phyloP scores from a whole-genome alignment of 768 basidiomycete species.

The Aureoboletus auriporus region DNA sequence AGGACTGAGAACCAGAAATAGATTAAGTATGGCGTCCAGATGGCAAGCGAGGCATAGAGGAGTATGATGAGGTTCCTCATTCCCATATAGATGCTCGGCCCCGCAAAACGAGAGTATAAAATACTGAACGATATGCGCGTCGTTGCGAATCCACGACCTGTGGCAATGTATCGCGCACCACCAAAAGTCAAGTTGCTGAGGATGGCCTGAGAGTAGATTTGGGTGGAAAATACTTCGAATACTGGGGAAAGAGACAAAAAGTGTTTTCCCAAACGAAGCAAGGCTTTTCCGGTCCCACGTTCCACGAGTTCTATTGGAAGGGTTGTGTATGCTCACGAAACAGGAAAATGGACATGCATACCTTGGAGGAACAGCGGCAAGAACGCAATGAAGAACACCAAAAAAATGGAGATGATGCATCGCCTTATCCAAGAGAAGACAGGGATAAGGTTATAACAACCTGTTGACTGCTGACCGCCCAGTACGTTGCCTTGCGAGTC shows the following conservation, averaged over 20 bases:
- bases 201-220: slow-evolving; percentile 97
- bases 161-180: slow-evolving; percentile 98
- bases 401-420: slow-evolving; percentile 94
- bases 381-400: slow-evolving; percentile 98
- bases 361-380: slow-evolving; percentile 95
- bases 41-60: slow-evolving; percentile 84
- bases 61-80: slow-evolving; percentile 90
- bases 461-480: slow-evolving; percentile 70
- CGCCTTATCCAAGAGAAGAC: slow-evolving; percentile 98
- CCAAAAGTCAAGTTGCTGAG: slow-evolving; percentile 96
- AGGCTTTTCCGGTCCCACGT: slow-evolving; percentile 90
- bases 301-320: slow-evolving; percentile 77
- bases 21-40: slow-evolving; percentile 93
- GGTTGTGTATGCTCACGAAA: slow-evolving; percentile 2
- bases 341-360: slow-evolving; percentile 29
- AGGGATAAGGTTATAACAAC: slow-evolving; percentile 91
- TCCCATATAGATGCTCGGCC: slow-evolving; percentile 99
- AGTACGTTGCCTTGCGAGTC: slow-evolving; percentile 79
- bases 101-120: slow-evolving; percentile 97
- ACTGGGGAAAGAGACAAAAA: slow-evolving; percentile 95
- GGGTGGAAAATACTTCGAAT: slow-evolving; percentile 98
- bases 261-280: slow-evolving; percentile 93
- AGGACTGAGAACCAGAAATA: slow-evolving; percentile 99
- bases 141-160: slow-evolving; percentile 98
- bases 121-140: slow-evolving; percentile 95